Conservation (phyloP, 1,139 yeast genomes). For the Debaryomyces singareniensis region DNA sequence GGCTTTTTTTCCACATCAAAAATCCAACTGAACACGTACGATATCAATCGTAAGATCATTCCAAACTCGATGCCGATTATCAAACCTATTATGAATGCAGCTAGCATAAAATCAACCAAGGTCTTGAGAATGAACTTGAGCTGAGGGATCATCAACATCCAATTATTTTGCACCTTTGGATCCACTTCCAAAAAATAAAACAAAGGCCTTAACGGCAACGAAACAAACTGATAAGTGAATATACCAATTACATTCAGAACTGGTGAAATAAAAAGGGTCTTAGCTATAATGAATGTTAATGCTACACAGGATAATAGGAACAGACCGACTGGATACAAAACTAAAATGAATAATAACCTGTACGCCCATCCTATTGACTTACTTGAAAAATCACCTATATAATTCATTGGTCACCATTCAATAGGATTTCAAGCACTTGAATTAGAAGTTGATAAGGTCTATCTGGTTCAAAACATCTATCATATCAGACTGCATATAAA, state of each 20-base stretch:
- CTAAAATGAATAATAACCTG: too few species aligned
- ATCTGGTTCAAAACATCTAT: too few species aligned
- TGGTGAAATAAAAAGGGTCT: slow-evolving; percentile 1
- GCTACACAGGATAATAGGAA: not conserved
- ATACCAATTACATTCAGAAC: too few species aligned
- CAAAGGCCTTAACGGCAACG: slow-evolving; percentile 17
- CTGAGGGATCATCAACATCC: slow-evolving; percentile 4
- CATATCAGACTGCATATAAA: too few species aligned
- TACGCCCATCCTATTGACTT: too few species aligned
- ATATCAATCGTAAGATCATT: slow-evolving; percentile 2
- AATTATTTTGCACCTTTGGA: slow-evolving; percentile 5
- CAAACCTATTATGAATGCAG: slow-evolving; percentile 17
- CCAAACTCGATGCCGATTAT: slow-evolving; percentile 16
- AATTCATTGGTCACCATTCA: too few species aligned
- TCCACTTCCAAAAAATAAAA: slow-evolving; percentile 11
- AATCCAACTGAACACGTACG: not conserved
- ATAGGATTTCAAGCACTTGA: too few species aligned
- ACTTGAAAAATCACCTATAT: too few species aligned
- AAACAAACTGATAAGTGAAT: slow-evolving; percentile 13
- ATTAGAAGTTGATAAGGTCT: too few species aligned
- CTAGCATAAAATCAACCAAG: slow-evolving; percentile 17
- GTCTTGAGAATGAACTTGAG: slow-evolving; percentile 10
- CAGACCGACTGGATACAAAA: not conserved
- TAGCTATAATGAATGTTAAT: not conserved
- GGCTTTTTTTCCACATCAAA: too few species aligned